Conservation (phyloP, 345 rosid genomes). For the Angophora floribunda region DNA sequence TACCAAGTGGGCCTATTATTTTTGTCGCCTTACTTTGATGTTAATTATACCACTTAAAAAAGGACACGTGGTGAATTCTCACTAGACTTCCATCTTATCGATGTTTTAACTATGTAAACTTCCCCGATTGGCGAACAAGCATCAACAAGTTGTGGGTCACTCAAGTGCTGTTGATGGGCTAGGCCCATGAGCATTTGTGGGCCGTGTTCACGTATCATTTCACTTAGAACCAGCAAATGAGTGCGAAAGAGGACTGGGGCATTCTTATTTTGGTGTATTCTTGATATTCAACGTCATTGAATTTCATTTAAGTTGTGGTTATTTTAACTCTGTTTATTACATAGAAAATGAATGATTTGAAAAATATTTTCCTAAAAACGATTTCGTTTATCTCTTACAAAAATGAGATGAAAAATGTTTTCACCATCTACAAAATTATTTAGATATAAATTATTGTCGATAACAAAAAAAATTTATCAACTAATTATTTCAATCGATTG, state of each 20-base stretch:
- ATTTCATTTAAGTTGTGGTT: background rate
- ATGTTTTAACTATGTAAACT: background rate
- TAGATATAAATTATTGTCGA: fast-evolving
- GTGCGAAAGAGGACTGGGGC: background rate
- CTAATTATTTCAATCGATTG: too few species aligned
- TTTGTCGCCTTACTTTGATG: background rate
- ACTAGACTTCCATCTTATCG: background rate
- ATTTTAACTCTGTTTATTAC: fast-evolving
- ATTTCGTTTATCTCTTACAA: background rate
- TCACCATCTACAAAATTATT: fast-evolving
- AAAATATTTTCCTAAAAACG: too few species aligned
- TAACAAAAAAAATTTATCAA: too few species aligned
- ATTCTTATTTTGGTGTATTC: background rate
- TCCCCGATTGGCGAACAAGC: background rate
- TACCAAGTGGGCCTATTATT: background rate
- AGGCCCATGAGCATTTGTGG: background rate
- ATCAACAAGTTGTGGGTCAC: background rate
- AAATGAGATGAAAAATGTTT: fast-evolving
- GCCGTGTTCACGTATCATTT: background rate
- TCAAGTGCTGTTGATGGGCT: background rate
- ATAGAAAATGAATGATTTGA: too few species aligned
- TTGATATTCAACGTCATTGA: background rate
- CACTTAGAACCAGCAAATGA: background rate
- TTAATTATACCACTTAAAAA: background rate
- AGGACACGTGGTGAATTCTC: background rate